Percentiles rank a stretch among this genome's conserved stretches.
Evolutionary conservation across 23 red algal genomes (phyloP).

Genomic region (Gracilaria gracilis): DNA sequence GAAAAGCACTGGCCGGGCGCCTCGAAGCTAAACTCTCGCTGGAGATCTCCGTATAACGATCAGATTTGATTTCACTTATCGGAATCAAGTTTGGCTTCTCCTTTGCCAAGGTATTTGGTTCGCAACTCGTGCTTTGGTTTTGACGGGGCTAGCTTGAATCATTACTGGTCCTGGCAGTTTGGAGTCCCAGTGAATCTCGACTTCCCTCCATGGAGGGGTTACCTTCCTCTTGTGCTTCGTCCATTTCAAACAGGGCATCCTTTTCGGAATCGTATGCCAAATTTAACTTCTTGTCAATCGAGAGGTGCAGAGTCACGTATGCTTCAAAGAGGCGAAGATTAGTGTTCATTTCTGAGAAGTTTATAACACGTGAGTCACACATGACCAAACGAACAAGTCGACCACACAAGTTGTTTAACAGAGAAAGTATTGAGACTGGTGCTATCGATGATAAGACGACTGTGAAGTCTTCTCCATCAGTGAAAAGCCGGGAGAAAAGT

Average conservation of each 20-base stretch:
- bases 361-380: conserved; percentile 44
- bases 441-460: conserved; percentile 65
- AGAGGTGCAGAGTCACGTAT: conserved; percentile 69
- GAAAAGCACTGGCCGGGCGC: conserved; percentile 73
- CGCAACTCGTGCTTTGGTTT: neutral
- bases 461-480: conserved; percentile 73
- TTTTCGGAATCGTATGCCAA: conserved; percentile 45
- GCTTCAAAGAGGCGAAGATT: conserved; percentile 82
- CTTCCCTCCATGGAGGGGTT: neutral
- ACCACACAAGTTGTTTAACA: conserved; percentile 56
- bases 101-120: neutral
- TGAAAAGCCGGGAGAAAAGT: conserved; percentile 73
- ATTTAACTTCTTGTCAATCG: conserved; percentile 76
- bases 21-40: neutral
- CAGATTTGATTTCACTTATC: conserved; percentile 41
- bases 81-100: conserved; percentile 17
- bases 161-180: neutral
- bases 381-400: conserved; percentile 75
- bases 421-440: conserved; percentile 72
- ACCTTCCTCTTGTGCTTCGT: neutral
- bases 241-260: conserved; percentile 6
- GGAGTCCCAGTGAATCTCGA: neutral
- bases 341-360: conserved; percentile 73
- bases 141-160: neutral
- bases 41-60: conserved; percentile 36